Evolutionary conservation across 768 basidiomycete species (phyloP).

Genomic region (Pulveroboletus frians): DNA sequence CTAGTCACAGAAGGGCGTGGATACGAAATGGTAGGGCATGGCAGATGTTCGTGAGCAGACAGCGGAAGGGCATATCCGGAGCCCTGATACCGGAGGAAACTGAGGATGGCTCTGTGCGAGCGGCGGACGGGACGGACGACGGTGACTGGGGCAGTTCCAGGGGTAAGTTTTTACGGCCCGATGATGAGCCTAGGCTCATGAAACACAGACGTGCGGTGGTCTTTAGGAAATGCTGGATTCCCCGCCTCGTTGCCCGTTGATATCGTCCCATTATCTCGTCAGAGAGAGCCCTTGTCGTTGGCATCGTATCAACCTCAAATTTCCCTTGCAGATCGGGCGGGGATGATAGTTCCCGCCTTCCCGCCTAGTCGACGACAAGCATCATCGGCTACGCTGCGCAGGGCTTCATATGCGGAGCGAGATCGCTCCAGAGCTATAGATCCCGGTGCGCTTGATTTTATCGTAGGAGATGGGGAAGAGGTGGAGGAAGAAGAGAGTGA

Average conservation of each 20-base stretch:
- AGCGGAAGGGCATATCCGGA: conserved; percentile 26
- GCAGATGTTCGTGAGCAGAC: conserved; percentile 49
- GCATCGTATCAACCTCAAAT: conserved; percentile 57
- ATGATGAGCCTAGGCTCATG: conserved; percentile 6
- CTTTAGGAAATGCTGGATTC: conserved; percentile 32
- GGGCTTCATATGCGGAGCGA: conserved; percentile 61
- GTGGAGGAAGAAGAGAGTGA: conserved; percentile 36
- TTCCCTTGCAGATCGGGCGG: conserved; percentile 37
- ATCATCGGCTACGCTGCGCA: conserved; percentile 51
- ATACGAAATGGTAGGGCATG: conserved; percentile 58
- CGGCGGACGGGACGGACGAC: conserved; percentile 15
- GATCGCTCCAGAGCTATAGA: conserved; percentile 61
- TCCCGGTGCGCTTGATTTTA: conserved; percentile 64
- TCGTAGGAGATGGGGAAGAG: conserved; percentile 45
- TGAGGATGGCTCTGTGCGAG: conserved; percentile 26
- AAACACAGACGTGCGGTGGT: conserved; percentile 22
- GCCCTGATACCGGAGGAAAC: conserved; percentile 34
- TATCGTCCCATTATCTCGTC: conserved; percentile 39
- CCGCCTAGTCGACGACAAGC: conserved; percentile 15
- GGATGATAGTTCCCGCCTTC: conserved; percentile 27
- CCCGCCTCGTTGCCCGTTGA: conserved; percentile 60
- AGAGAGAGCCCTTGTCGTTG: conserved; percentile 40
- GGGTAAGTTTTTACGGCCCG: conserved; percentile 17
- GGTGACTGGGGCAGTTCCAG: conserved; percentile 24
- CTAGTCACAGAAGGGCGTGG: conserved; percentile 72